phyloP scores from a whole-genome alignment of 164 flowering plant species.

The Hamamelis virginiana region DNA sequence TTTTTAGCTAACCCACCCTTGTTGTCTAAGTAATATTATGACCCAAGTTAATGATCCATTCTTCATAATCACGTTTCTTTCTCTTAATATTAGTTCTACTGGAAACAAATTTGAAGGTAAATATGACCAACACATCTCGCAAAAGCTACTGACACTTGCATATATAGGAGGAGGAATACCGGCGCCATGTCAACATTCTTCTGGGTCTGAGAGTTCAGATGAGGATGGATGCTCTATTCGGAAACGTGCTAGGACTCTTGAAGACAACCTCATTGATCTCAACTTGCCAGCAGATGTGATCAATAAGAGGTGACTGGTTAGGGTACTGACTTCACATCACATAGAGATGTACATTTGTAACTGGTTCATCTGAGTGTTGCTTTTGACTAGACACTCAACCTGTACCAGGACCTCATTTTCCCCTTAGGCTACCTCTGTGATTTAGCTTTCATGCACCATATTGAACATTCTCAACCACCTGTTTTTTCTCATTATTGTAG shows the following conservation, averaged over 20 bases:
- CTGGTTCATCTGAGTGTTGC: neutral
- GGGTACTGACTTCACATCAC: neutral
- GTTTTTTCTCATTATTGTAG: too few relatives aligned
- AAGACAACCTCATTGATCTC: neutral
- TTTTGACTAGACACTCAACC: neutral
- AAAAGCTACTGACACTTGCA: neutral
- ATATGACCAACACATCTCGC: conserved; percentile 5
- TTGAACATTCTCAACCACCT: too few relatives aligned
- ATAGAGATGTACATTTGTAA: neutral
- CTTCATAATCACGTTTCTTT: conserved; percentile 4
- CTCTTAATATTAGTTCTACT: conserved; percentile 13
- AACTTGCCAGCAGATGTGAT: neutral
- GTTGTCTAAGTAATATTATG: neutral
- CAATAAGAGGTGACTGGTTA: neutral
- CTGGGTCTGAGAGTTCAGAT: neutral
- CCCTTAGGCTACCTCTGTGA: neutral
- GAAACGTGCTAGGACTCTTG: neutral
- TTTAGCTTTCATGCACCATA: too few relatives aligned
- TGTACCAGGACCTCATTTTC: neutral
- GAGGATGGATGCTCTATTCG: neutral
- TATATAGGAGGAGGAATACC: neutral
- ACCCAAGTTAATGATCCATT: neutral
- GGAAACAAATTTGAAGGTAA: conserved; percentile 20
- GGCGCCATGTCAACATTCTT: neutral
- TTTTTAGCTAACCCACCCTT: neutral